Evolutionary conservation across 2,329 filamentous ascomycete species (phyloP), one percentile per base, ranked within the genome.

Genomic region (Pseudogymnoascus sp.): DNA sequence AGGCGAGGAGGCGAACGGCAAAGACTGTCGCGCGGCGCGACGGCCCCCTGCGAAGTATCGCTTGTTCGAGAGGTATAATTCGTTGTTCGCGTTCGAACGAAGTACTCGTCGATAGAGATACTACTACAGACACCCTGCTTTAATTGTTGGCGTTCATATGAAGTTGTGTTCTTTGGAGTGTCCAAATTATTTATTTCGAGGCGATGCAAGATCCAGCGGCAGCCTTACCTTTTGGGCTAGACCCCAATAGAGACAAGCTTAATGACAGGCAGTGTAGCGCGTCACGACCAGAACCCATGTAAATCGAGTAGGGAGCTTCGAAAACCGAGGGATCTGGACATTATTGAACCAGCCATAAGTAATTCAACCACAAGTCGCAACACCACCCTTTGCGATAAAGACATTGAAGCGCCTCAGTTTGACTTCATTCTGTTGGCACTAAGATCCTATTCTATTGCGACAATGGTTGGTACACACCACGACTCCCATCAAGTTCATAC

Each of bases 391-490:
- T 55, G 27, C 48, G 4, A 55, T 35, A 55, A 55, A 55, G 29
- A 55, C 48, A 55, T 33, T 55, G 15, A 55, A 55, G n/a, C n/a
- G n/a, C 29, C 6, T 55, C 29, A 35, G 48, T 55, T 55, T 55
- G 48, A 55, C n/a, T 21, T 55, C 48, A 35, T 55, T 33, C 29
- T 55, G 48, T 55, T 55, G 48, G 29, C 48, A 55, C 29, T 55
- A 21, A 33, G 18, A 55, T 55, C 5, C 15, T 35, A 55, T 55
- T 33, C 48, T 55, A 55, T 55, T 71, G 68, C 65, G 67, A 72
- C 68, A 69, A 73, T 73, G 72, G 72, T 73, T 61, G 60, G 67
- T 62, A 36, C 21, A 33, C 9, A 33, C 9, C 31, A 25, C 10
- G 7, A 2, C 48, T 55, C 29, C 48, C 29, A 55, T 55, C 48